phyloP scores from a whole-genome alignment of 208 protist species.

The Jaenimonas drosophilae region DNA sequence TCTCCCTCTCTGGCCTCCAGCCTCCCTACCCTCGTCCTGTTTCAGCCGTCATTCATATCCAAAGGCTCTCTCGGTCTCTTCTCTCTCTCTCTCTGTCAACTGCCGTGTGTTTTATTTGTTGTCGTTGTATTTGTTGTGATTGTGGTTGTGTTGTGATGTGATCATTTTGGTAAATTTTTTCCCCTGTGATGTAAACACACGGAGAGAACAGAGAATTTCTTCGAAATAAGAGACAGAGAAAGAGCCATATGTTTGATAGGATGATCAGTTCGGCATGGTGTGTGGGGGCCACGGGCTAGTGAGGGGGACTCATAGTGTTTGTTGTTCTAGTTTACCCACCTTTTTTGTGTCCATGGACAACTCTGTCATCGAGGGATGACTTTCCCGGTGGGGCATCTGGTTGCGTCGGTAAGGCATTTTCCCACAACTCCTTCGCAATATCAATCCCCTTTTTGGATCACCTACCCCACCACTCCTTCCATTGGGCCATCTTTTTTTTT shows the following conservation, averaged over 20 bases:
- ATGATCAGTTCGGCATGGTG: too few relatives aligned
- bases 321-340: constrained; percentile 3
- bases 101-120: constrained; percentile 5
- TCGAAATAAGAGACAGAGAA: too few relatives aligned
- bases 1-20: neutral
- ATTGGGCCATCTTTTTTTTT: neutral
- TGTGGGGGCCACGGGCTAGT: too few relatives aligned
- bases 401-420: too few relatives aligned
- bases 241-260: too few relatives aligned
- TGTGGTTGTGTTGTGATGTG: constrained; percentile 2
- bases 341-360: constrained; percentile 12
- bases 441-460: constrained; percentile 4
- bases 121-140: neutral
- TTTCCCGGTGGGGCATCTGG: too few relatives aligned
- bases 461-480: constrained; percentile 2
- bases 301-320: constrained; percentile 1
- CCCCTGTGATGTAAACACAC: too few relatives aligned
- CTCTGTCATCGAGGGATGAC: too few relatives aligned
- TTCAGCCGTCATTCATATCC: too few relatives aligned
- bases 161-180: constrained; percentile 7
- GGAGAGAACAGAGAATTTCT: too few relatives aligned
- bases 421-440: too few relatives aligned
- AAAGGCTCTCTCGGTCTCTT: constrained; percentile 1
- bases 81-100: constrained; percentile 1
- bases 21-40: neutral